Evolutionary conservation across 2,329 filamentous ascomycete species (phyloP).

Genomic region (Cercospora brassicicola): DNA sequence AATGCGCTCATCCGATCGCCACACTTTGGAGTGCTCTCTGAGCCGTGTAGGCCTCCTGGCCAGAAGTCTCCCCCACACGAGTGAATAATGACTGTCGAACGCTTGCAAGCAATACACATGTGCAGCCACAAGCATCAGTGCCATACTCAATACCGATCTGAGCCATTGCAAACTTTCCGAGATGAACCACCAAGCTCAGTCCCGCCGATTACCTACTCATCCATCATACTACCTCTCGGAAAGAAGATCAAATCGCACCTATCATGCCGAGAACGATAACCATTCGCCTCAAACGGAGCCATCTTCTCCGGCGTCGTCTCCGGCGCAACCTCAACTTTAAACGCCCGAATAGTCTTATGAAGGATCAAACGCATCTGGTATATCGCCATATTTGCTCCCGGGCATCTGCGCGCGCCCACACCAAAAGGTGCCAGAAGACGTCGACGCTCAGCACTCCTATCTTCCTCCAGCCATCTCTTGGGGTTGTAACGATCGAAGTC

Average conservation of each 20-base stretch:
- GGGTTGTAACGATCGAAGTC: neutral
- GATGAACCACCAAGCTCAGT: too few relatives aligned
- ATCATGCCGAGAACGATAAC: neutral
- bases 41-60: too few relatives aligned
- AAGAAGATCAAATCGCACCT: neutral
- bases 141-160: too few relatives aligned
- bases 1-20: too few relatives aligned
- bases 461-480: neutral
- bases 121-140: too few relatives aligned
- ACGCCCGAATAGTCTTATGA: constrained; percentile 1
- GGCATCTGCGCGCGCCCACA: neutral
- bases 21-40: too few relatives aligned
- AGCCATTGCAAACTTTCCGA: too few relatives aligned
- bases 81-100: too few relatives aligned
- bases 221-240: neutral
- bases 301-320: neutral
- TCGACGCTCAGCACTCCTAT: neutral
- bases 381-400: constrained; percentile 2
- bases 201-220: neutral
- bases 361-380: constrained; percentile 11
- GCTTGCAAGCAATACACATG: too few relatives aligned
- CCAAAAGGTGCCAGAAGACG: neutral
- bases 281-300: neutral
- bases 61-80: too few relatives aligned
- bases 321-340: neutral